Evolutionary conservation across 108 stramenopile genomes (phyloP), one percentile per base, ranked within the genome.

Genomic region (Skeletonema marinoi): DNA sequence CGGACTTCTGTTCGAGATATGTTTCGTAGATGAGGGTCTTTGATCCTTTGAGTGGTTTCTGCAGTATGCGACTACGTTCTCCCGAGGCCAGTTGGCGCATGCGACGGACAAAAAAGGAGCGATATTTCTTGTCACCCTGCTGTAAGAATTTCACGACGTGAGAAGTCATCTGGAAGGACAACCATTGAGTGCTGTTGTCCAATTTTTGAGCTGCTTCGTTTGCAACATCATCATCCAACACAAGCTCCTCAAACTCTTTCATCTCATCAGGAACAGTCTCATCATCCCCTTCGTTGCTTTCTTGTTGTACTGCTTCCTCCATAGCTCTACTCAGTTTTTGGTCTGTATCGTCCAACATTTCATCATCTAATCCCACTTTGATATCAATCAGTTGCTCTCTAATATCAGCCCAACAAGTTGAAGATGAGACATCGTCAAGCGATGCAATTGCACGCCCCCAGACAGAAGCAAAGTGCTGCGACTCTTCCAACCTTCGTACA

Each of bases 1-100:
- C 87, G 9, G 80, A 82, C 21, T 84, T 85, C 71, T 85, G 81
- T 32, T 87, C 86, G 35, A 89, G 46, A 66, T 89, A 87, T 16
- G 86, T 87, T 68, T 89, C 84, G 32, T 70, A 87, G 31, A 88
- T 85, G 11, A 77, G 66, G 11, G 33, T 64, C 36, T 82, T 75
- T 25, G 60, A 71, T 44, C 88, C 88, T 35, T 63, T 82, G 62
- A 89, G 68, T 3, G 67, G 70, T 56, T 89, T 89, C 14, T 64
- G 72, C 1, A 86, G 70, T 4, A 85, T 87, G 3, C 81, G 77
- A 50, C 71, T 68, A 36, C 84, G 75, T 50, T 89, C 86, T 13
- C 88, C 88, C 3, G 38, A 35, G 1, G 78, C 77, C 3, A 89
- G 60, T 61, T 87, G 84, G 16, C 75, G 44, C 58, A 87, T 82